phyloP scores from a whole-genome alignment of 768 basidiomycete genomes.

The Lenzites betulinus region DNA sequence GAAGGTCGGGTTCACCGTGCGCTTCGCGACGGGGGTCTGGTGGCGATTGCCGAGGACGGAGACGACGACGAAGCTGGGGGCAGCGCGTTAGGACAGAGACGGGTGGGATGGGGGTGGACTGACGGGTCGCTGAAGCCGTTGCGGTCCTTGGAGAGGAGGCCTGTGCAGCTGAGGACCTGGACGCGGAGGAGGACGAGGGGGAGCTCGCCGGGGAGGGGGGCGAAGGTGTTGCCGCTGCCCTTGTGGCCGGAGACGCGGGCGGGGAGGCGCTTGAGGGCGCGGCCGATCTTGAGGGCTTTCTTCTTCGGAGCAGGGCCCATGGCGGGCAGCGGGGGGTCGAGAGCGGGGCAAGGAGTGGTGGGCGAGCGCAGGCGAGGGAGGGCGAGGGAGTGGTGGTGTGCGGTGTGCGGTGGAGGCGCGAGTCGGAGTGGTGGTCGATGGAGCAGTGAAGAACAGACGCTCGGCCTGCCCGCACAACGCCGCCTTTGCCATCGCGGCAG shows the following conservation, averaged over 20 bases:
- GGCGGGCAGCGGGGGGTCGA: too few species aligned
- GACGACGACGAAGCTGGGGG: constrained; percentile 66
- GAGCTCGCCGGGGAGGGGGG: constrained; percentile 58
- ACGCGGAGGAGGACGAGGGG: constrained; percentile 69
- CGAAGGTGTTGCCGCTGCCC: constrained; percentile 39
- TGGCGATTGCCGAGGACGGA: constrained; percentile 58
- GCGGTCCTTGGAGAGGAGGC: constrained; percentile 63
- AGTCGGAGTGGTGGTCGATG: too few species aligned
- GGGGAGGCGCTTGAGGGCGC: constrained; percentile 61
- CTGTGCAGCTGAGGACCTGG: constrained; percentile 65
- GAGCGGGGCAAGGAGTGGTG: not conserved
- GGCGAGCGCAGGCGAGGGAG: not conserved
- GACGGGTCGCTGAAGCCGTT: constrained; percentile 79
- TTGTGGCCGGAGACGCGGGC: constrained; percentile 46
- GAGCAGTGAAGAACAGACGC: too few species aligned
- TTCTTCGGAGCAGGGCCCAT: constrained; percentile 40
- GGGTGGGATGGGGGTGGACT: constrained; percentile 33
- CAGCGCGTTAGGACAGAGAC: not conserved
- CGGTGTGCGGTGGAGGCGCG: too few species aligned
- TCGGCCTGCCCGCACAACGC: too few species aligned
- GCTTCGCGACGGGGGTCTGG: constrained; percentile 77
- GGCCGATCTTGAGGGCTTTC: constrained; percentile 52
- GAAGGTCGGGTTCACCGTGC: constrained; percentile 69
- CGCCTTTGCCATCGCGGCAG: too few species aligned
- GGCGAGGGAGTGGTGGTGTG: not conserved